phyloP scores from a whole-genome alignment of 148 eudicot species.

The Persicaria tinctoria region DNA sequence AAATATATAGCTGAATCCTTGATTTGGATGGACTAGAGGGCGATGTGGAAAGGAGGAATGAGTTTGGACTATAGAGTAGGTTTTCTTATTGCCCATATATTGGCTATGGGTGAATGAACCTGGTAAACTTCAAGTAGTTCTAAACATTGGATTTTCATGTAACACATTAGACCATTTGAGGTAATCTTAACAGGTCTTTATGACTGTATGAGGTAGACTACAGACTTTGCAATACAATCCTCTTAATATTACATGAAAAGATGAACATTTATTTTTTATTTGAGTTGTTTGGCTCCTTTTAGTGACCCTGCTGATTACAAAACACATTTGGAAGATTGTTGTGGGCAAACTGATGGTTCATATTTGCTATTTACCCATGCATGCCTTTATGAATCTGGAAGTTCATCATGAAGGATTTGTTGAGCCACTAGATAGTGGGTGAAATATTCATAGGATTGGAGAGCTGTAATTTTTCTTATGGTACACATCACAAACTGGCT shows the following conservation, averaged over 20 bases:
- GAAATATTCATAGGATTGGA: neutral
- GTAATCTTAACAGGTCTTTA: neutral
- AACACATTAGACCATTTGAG: neutral
- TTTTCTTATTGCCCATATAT: neutral
- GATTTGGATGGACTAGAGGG: neutral
- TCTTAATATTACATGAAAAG: neutral
- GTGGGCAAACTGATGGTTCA: neutral
- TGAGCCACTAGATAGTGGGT: neutral
- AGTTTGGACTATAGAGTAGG: neutral
- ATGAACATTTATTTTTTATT: neutral
- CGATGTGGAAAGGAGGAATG: neutral
- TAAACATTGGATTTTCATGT: neutral
- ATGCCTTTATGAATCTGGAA: neutral
- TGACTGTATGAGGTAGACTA: neutral
- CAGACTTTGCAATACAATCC: neutral
- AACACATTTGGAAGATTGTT: neutral
- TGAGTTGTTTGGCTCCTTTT: neutral
- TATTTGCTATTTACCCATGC: neutral
- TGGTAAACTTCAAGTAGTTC: neutral
- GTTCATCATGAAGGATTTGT: slow-evolving; percentile 2
- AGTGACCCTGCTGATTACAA: neutral
- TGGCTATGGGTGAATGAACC: neutral
- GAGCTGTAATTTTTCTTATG: neutral
- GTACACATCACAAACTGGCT: neutral
- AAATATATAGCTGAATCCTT: neutral